These are phyloP conservation scores for Phytophthora vignae DNA, from an alignment of 352 stramenopile genomes.

Conservation along the genomic window DNA sequence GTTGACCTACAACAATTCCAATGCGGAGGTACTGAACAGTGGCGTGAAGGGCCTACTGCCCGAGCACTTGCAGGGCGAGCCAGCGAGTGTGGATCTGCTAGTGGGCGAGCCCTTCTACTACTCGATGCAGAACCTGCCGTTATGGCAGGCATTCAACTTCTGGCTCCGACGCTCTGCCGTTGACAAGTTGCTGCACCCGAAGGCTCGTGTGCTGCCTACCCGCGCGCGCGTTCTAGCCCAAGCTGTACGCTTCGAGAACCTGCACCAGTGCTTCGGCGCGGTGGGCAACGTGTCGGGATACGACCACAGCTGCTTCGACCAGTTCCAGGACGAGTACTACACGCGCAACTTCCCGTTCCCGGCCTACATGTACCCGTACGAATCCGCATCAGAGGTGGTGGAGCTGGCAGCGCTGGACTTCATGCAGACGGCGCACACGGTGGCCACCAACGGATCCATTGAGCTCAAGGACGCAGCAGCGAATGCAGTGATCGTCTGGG, in stretches of 20 bases:
- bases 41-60: constrained; percentile 70
- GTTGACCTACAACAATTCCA: constrained; percentile 53
- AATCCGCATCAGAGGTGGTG: constrained; percentile 42
- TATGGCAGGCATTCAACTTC: constrained; percentile 88
- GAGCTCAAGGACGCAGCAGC: constrained; percentile 21
- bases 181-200: constrained; percentile 39
- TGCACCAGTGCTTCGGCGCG: constrained; percentile 83
- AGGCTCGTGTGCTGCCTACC: constrained; percentile 61
- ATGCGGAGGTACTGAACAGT: constrained; percentile 69
- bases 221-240: constrained; percentile 60
- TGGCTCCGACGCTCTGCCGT: constrained; percentile 77
- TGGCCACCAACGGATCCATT: constrained; percentile 22
- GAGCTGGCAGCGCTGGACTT: constrained; percentile 64
- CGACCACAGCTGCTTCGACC: constrained; percentile 78
- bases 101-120: constrained; percentile 87
- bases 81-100: constrained; percentile 60
- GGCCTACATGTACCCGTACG: constrained; percentile 83
- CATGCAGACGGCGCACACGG: constrained; percentile 48
- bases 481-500: constrained; percentile 80
- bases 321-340: constrained; percentile 76
- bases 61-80: constrained; percentile 66
- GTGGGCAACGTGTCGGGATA: constrained; percentile 76
- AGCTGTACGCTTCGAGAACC: constrained; percentile 72
- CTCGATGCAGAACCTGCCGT: constrained; percentile 85
- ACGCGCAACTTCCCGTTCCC: constrained; percentile 83